Evolutionary conservation across 179 eudicot genomes (phyloP), one percentile per base, ranked within the genome.

Genomic region (Vitellaria paradoxa): DNA sequence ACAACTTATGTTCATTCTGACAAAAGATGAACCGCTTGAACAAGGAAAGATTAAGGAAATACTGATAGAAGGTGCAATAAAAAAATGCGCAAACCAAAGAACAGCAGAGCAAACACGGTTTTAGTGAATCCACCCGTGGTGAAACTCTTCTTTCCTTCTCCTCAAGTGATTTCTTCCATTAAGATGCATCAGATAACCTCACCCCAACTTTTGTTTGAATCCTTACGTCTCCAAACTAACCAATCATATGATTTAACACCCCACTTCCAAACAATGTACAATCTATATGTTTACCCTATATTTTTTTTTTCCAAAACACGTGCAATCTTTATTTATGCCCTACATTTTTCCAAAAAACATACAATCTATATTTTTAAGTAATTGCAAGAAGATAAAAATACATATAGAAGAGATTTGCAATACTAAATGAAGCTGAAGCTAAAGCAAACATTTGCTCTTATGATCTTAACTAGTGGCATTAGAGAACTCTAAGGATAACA

Each of bases 381-480:
- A 4, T 60, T 56, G 60, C 0, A 70, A 12, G 11, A 50, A 23
- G 46, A 70, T 50, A 24, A 52, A 50, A 70, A 20, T 2, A 69
- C 18, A 70, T 23, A 8, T 52, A 47, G 72, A 68, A 24, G 55
- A 68, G 56, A 46, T 45, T 9, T 69, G 56, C 73, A 69, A 24
- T 23, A 53, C 42, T 5, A 2, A 23, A 50, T 60, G 6, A 70
- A 52, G 60, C 21, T 11, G 56, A 49, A 21, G 10, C 18, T 12
- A 68, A 46, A 26, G 23, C 57, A 12, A 10, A 49, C 2, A 47
- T 0, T 20, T 49, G 23, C 47, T 46, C 47, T 46, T 68, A 30
- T 30, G 37, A 2, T 30, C 37, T 30, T 0, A n/a, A 15, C 72
- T 68, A 47, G n/a, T 46, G 72, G 56, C 59, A 69, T 4, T 47